These are phyloP conservation scores for Digitaria exilis DNA, from an alignment of 202 grass and related monocot genomes.

Conservation along the genomic window DNA sequence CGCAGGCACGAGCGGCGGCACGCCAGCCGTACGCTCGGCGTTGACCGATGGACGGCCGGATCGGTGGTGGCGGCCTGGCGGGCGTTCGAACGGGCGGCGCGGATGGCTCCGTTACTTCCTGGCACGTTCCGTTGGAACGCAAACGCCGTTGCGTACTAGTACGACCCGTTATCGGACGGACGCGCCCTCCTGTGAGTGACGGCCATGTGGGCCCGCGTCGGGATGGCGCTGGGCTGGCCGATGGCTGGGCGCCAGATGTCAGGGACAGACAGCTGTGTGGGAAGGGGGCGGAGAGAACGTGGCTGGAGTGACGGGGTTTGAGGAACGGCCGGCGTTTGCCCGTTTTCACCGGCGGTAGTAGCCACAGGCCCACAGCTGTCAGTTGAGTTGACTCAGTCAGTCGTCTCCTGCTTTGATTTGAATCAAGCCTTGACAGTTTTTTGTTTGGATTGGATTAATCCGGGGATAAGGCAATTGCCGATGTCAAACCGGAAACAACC, in stretches of 20 bases:
- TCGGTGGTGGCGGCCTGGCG: slow-evolving; percentile 25
- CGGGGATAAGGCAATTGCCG: too few relatives aligned
- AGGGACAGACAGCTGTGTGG: not conserved
- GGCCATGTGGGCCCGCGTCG: not conserved
- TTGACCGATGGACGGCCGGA: slow-evolving; percentile 18
- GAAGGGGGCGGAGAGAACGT: slow-evolving; percentile 21
- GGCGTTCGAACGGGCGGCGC: slow-evolving; percentile 5
- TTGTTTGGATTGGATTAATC: too few relatives aligned
- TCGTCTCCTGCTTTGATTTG: not conserved
- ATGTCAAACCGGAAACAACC: too few relatives aligned
- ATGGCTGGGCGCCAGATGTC: not conserved
- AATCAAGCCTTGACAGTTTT: not conserved
- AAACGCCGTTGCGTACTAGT: too few relatives aligned
- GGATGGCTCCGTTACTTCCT: not conserved
- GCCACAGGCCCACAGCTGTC: too few relatives aligned
- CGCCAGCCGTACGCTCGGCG: not conserved
- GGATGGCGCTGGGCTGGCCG: not conserved
- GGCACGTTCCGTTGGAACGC: not conserved
- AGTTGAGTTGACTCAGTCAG: not conserved
- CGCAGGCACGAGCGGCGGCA: not conserved
- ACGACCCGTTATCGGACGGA: too few relatives aligned
- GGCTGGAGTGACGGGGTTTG: not conserved
- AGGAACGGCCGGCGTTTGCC: not conserved
- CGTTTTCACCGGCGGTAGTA: not conserved
- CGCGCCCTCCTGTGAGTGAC: too few relatives aligned